Percentiles rank a stretch among this genome's conserved stretches.
These are phyloP conservation scores for Buxus sempervirens DNA, from an alignment of 164 flowering plant genomes.

Conservation along the genomic window DNA sequence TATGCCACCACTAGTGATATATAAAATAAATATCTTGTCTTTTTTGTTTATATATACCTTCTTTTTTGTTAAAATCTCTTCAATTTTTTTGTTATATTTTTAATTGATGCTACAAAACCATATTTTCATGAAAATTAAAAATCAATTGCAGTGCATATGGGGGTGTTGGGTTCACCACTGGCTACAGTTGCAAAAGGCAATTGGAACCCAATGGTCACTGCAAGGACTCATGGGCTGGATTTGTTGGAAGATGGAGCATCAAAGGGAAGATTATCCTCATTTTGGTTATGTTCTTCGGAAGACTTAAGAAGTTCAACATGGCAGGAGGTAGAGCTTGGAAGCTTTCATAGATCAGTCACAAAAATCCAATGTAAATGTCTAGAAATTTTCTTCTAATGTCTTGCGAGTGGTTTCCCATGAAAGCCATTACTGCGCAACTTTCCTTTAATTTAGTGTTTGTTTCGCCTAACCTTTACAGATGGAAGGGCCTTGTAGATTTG, in stretches of 20 bases:
- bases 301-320: constrained; percentile 55
- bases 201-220: constrained; percentile 32
- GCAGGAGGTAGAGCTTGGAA: constrained; percentile 60
- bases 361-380: neutral
- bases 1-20: no score
- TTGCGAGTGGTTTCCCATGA: no score
- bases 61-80: no score
- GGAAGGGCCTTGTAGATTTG: no score
- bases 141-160: constrained; percentile 61
- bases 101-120: no score
- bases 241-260: constrained; percentile 58
- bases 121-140: neutral
- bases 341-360: constrained; percentile 26
- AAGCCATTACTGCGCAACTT: no score
- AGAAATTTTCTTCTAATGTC: no score
- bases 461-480: no score
- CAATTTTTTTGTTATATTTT: no score
- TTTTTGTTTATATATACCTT: no score
- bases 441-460: no score
- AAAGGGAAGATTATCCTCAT: constrained; percentile 55
- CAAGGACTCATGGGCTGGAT: constrained; percentile 46
- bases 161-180: constrained; percentile 67
- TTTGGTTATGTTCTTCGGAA: constrained; percentile 67
- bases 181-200: constrained; percentile 55
- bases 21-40: no score